These are phyloP conservation scores for Apophysomyces ossiformis DNA, from an alignment of 371 early-diverging fungal genomes.

Conservation along the genomic window DNA sequence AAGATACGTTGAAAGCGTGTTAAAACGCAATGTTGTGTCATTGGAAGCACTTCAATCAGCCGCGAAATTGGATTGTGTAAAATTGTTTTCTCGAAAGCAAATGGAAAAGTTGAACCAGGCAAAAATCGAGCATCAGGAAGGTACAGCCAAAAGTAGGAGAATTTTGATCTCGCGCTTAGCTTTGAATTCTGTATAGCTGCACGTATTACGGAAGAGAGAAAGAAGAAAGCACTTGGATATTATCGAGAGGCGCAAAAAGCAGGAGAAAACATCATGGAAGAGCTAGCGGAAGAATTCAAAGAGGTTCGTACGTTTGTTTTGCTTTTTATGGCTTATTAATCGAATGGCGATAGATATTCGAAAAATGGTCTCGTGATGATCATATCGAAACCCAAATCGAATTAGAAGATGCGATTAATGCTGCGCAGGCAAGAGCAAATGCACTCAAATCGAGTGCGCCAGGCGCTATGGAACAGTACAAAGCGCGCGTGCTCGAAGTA, in stretches of 20 bases:
- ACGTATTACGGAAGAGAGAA: constrained; percentile 6
- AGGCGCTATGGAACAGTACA: constrained; percentile 68
- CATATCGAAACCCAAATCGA: constrained; percentile 36
- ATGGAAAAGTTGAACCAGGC: constrained; percentile 22
- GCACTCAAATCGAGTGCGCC: constrained; percentile 53
- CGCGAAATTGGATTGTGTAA: constrained; percentile 20
- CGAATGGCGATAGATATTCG: constrained; percentile 18
- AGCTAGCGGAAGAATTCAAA: constrained; percentile 56
- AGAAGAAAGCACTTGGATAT: constrained; percentile 26
- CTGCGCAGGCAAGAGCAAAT: constrained; percentile 54
- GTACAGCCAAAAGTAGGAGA: constrained; percentile 13
- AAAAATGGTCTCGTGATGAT: constrained; percentile 40
- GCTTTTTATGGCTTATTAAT: not conserved
- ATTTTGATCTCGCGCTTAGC: too few species aligned
- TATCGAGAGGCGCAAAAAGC: constrained; percentile 47
- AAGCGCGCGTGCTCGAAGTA: constrained; percentile 60
- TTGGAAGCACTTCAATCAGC: constrained; percentile 25
- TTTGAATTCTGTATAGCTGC: constrained; percentile 1
- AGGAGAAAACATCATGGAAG: constrained; percentile 43
- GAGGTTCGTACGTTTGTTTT: constrained; percentile 26
- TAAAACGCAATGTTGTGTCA: constrained; percentile 19
- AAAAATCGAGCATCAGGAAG: constrained; percentile 15
- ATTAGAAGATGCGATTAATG: constrained; percentile 55
- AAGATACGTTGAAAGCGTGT: constrained; percentile 14
- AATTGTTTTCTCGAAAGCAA: constrained; percentile 15